Evolutionary conservation across 306 rosid species (phyloP).

Genomic region (Lotus japonicus): DNA sequence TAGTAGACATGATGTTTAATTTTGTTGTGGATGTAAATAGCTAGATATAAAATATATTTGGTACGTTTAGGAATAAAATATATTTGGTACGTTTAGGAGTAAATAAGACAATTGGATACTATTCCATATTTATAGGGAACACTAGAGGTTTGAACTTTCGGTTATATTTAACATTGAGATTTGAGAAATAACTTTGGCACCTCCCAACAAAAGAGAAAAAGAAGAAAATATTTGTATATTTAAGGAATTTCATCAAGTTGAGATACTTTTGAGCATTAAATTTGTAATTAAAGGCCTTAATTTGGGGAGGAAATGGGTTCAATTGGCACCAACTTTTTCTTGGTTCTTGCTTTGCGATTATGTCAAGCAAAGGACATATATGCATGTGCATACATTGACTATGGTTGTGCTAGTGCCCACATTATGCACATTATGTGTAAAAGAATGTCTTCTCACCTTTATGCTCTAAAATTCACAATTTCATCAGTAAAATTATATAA

Average conservation of each 20-base stretch:
- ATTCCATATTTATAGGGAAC: no score
- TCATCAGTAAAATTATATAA: no score
- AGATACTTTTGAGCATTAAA: not conserved
- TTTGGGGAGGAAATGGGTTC: not conserved
- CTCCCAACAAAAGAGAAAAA: conserved; percentile 13
- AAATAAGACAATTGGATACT: not conserved
- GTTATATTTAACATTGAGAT: conserved; percentile 25
- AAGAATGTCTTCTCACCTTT: no score
- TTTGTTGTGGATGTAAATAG: not conserved
- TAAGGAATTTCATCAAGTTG: conserved; percentile 6
- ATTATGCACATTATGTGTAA: no score
- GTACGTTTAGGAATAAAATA: no score
- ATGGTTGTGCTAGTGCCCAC: not conserved
- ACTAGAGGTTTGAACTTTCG: not conserved
- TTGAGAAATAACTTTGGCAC: conserved; percentile 29
- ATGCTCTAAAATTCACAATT: no score
- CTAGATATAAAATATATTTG: not conserved
- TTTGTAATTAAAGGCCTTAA: conserved; percentile 2
- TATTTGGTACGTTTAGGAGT: not conserved
- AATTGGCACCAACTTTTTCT: not conserved
- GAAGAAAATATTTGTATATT: not conserved
- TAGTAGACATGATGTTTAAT: conserved; percentile 8
- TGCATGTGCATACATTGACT: conserved; percentile 9
- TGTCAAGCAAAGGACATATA: conserved; percentile 15
- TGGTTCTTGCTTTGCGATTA: conserved; percentile 18